phyloP scores from a whole-genome alignment of 257 asterid species.

The Nicotiana undulata region DNA sequence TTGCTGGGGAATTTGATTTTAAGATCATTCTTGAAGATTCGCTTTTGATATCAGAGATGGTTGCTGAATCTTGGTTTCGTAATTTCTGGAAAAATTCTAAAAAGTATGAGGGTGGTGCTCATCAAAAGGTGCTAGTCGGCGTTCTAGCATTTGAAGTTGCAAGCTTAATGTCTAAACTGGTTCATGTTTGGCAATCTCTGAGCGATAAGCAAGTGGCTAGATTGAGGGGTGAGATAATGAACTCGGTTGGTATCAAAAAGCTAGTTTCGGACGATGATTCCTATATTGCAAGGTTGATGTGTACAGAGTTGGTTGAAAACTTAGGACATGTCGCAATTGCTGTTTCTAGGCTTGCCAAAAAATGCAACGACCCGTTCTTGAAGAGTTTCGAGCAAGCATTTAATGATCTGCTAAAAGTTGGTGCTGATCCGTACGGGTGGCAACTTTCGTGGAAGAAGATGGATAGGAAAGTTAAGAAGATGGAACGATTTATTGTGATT shows the following conservation, averaged over 20 bases:
- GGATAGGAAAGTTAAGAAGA: constrained; percentile 66
- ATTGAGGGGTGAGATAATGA: constrained; percentile 56
- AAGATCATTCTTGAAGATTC: constrained; percentile 4
- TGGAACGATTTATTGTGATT: constrained; percentile 44
- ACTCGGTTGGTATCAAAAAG: constrained; percentile 54
- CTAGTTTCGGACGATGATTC: constrained; percentile 70
- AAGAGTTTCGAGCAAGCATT: constrained; percentile 77
- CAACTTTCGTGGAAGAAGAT: constrained; percentile 60
- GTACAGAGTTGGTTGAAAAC: constrained; percentile 61
- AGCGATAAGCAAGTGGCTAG: constrained; percentile 62
- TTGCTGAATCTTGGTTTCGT: constrained; percentile 74
- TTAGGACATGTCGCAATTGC: constrained; percentile 53
- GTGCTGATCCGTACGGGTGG: constrained; percentile 61
- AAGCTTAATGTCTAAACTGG: constrained; percentile 77
- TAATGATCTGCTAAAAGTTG: constrained; percentile 42
- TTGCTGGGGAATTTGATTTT: constrained; percentile 19
- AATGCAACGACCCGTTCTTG: constrained; percentile 60
- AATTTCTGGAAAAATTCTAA: constrained; percentile 55
- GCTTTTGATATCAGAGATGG: constrained; percentile 40
- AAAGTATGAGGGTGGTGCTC: constrained; percentile 35
- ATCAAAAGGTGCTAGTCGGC: constrained; percentile 45
- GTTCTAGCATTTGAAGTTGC: constrained; percentile 92
- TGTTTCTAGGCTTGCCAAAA: constrained; percentile 62
- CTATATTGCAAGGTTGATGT: constrained; percentile 49
- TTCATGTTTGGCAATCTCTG: constrained; percentile 77